Percentiles rank a stretch among this genome's conserved stretches.
phyloP scores from a whole-genome alignment of 805 yeast species.

The Metschnikowia rubicola region DNA sequence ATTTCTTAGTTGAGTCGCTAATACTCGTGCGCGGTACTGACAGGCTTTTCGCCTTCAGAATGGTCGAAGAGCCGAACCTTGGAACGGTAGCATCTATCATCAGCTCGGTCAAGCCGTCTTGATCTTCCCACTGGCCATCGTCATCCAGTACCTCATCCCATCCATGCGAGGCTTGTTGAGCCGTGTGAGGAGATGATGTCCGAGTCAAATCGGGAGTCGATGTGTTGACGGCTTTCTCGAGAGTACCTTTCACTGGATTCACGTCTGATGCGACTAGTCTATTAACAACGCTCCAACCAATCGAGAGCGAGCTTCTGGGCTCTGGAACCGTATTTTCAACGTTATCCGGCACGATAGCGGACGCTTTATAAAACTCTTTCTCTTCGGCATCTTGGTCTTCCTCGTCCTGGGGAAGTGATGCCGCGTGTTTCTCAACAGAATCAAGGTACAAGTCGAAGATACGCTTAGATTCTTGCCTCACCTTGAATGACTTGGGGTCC shows the following conservation, averaged over 20 bases:
- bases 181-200: conserved; percentile 24
- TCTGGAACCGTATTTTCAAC: neutral
- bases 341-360: conserved; percentile 14
- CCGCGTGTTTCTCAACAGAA: conserved; percentile 38
- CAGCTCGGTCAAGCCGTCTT: neutral
- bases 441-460: conserved; percentile 58
- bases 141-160: conserved; percentile 20
- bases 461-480: conserved; percentile 67
- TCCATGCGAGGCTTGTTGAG: conserved; percentile 5
- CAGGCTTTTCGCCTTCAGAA: neutral
- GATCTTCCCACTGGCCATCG: conserved; percentile 14
- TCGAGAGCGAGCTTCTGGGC: conserved; percentile 17
- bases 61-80: neutral
- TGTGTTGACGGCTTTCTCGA: conserved; percentile 34
- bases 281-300: conserved; percentile 39
- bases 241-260: conserved; percentile 27
- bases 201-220: conserved; percentile 38
- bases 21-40: neutral
- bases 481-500: conserved; percentile 62
- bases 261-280: conserved; percentile 28
- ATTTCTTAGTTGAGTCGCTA: conserved; percentile 10
- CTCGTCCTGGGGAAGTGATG: conserved; percentile 30
- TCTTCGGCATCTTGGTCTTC: conserved; percentile 39
- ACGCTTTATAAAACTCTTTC: conserved; percentile 31
- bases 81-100: neutral